Percentiles rank a stretch among this genome's conserved stretches.
These are phyloP conservation scores for Diaporthe longicolla DNA, from an alignment of 2,329 filamentous ascomycete genomes.

Conservation along the genomic window DNA sequence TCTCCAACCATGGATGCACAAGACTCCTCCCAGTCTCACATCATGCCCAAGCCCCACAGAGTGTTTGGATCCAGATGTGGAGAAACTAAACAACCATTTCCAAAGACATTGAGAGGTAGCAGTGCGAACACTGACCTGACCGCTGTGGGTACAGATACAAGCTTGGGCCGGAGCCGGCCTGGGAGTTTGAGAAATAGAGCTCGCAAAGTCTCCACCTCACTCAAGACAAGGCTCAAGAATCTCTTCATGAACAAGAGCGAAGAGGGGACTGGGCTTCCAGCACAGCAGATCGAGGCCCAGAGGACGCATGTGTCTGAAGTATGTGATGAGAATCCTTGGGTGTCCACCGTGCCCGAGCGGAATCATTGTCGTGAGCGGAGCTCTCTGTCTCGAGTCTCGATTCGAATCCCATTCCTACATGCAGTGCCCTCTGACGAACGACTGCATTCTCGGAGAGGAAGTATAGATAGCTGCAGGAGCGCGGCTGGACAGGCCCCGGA, in stretches of 20 bases:
- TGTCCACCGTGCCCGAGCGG: neutral
- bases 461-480: conserved; percentile 64
- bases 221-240: conserved; percentile 73
- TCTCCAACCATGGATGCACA: conserved; percentile 48
- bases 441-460: conserved; percentile 67
- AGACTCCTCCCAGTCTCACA: conserved; percentile 34
- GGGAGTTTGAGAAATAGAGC: conserved; percentile 64
- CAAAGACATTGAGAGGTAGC: conserved; percentile 65
- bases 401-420: conserved; percentile 66
- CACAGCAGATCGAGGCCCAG: conserved; percentile 67
- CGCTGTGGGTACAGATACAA: conserved; percentile 27
- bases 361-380: conserved; percentile 36
- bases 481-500: conserved; percentile 57
- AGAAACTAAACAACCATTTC: conserved; percentile 55
- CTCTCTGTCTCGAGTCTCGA: conserved; percentile 61
- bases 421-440: conserved; percentile 61
- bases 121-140: conserved; percentile 51
- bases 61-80: conserved; percentile 59
- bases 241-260: conserved; percentile 64
- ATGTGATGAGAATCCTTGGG: conserved; percentile 40
- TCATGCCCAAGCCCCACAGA: conserved; percentile 59
- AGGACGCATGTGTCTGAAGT: conserved; percentile 49
- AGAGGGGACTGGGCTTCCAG: conserved; percentile 56
- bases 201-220: conserved; percentile 72
- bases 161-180: conserved; percentile 47